Evolutionary conservation across 2,329 filamentous ascomycete species (phyloP).

Genomic region (Arthroderma sp.): DNA sequence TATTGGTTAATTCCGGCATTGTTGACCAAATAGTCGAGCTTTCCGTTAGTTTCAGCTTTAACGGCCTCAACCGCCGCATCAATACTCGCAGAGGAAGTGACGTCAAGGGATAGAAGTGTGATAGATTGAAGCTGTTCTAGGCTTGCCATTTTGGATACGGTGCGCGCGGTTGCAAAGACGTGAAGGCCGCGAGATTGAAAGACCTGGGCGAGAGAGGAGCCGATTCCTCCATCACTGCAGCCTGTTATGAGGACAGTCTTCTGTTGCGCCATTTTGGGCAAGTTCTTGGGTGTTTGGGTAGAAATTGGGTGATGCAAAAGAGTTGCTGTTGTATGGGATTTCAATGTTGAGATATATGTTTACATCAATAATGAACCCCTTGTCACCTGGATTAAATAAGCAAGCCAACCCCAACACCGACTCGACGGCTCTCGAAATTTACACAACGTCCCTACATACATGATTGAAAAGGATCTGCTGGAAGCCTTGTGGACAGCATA

Average conservation of each 20-base stretch:
- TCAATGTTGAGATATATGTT: no score
- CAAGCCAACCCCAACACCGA: no score
- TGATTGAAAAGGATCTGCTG: no score
- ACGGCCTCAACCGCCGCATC: constrained; percentile 18
- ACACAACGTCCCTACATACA: no score
- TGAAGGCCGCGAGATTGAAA: constrained; percentile 23
- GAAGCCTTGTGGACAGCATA: no score
- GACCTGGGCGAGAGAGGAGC: constrained; percentile 22
- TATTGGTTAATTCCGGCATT: constrained; percentile 29
- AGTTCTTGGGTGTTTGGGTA: not conserved
- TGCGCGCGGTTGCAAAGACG: constrained; percentile 23
- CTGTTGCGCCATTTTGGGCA: not conserved
- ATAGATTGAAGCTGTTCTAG: constrained; percentile 15
- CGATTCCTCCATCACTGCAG: constrained; percentile 28
- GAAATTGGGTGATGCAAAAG: not conserved
- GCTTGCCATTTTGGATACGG: constrained; percentile 13
- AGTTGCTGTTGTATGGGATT: not conserved
- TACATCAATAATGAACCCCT: no score
- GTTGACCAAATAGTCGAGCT: constrained; percentile 30
- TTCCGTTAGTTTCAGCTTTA: constrained; percentile 18
- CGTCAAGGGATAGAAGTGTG: constrained; percentile 21
- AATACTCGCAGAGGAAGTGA: constrained; percentile 17
- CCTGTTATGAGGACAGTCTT: constrained; percentile 27
- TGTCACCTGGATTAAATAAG: no score
- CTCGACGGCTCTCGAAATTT: no score